A percentile compares a stretch with the other conserved stretches of the same genome.
phyloP scores from a whole-genome alignment of 371 early-diverging fungal genomes.

The Capniomyces stellatus region DNA sequence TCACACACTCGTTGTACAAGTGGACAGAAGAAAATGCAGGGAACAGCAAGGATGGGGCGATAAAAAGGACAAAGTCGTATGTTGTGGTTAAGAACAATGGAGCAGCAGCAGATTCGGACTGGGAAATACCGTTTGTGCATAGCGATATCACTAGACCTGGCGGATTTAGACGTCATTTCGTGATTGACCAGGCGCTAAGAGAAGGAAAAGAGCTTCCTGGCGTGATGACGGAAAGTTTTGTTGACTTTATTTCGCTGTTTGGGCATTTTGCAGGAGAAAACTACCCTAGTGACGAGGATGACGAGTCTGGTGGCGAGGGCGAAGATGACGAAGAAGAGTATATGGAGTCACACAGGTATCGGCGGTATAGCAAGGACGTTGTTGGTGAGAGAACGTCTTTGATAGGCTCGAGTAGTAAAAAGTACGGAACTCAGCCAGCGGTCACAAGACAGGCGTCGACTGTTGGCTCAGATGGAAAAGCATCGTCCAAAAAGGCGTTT shows the following conservation, averaged over 20 bases:
- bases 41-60: not conserved
- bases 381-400: not conserved
- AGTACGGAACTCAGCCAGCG: not conserved
- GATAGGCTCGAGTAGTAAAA: not conserved
- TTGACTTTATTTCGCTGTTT: conserved; percentile 82
- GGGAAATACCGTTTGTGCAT: conserved; percentile 17
- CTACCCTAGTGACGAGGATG: conserved; percentile 61
- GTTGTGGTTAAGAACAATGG: conserved; percentile 5
- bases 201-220: conserved; percentile 46
- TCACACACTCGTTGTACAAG: conserved; percentile 77
- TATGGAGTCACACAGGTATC: not conserved
- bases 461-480: conserved; percentile 18
- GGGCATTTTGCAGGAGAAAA: conserved; percentile 93
- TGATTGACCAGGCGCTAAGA: conserved; percentile 46
- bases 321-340: conserved; percentile 16
- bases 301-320: conserved; percentile 30
- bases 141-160: conserved; percentile 43
- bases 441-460: not conserved
- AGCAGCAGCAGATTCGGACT: conserved; percentile 10
- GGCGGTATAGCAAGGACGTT: not conserved
- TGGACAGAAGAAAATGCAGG: conserved; percentile 50
- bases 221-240: conserved; percentile 70
- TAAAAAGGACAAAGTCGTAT: conserved; percentile 16
- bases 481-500: conserved; percentile 47
- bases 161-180: conserved; percentile 71